Percentiles rank a stretch among this genome's conserved stretches.
Evolutionary conservation across 495 filamentous ascomycete genomes (phyloP).

Genomic region (Peziza echinospora): DNA sequence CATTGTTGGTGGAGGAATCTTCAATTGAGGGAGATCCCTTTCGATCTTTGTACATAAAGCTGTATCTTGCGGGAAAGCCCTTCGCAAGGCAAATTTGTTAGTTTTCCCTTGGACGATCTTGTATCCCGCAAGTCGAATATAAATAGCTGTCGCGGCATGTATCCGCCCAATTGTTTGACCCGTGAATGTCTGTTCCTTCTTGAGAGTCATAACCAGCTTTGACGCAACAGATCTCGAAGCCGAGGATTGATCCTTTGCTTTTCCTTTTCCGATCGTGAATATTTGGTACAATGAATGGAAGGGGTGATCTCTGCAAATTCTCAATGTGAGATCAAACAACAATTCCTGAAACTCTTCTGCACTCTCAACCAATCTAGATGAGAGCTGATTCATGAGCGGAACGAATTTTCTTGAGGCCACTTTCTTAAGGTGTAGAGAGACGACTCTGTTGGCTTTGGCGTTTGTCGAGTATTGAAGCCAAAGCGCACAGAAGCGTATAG

Average conservation of each 20-base stretch:
- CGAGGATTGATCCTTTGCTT: constrained; percentile 47
- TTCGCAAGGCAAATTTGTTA: constrained; percentile 24
- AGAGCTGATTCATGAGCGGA: constrained; percentile 82
- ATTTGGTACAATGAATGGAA: constrained; percentile 95
- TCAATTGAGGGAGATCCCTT: constrained; percentile 31
- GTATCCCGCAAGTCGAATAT: constrained; percentile 50
- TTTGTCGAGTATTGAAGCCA: constrained; percentile 71
- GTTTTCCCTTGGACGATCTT: constrained; percentile 35
- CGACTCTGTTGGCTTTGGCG: constrained; percentile 51
- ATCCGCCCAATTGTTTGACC: constrained; percentile 36
- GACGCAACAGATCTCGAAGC: constrained; percentile 53
- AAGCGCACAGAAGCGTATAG: constrained; percentile 79
- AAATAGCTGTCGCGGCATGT: constrained; percentile 42
- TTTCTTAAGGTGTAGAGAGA: constrained; percentile 39
- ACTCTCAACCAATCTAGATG: constrained; percentile 61
- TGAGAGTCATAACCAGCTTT: constrained; percentile 38
- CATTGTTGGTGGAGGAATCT: constrained; percentile 80
- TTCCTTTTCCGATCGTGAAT: constrained; percentile 51
- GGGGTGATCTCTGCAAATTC: constrained; percentile 77
- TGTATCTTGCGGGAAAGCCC: constrained; percentile 38
- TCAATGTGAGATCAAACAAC: constrained; percentile 45
- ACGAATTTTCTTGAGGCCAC: constrained; percentile 87
- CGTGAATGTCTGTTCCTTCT: constrained; percentile 22
- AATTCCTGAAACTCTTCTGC: constrained; percentile 47
- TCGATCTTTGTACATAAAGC: constrained; percentile 30